Percentiles rank a stretch among this genome's conserved stretches.
These are phyloP conservation scores for Marasmius tenuissimus DNA, from an alignment of 1,284 basidiomycete species.

Conservation along the genomic window DNA sequence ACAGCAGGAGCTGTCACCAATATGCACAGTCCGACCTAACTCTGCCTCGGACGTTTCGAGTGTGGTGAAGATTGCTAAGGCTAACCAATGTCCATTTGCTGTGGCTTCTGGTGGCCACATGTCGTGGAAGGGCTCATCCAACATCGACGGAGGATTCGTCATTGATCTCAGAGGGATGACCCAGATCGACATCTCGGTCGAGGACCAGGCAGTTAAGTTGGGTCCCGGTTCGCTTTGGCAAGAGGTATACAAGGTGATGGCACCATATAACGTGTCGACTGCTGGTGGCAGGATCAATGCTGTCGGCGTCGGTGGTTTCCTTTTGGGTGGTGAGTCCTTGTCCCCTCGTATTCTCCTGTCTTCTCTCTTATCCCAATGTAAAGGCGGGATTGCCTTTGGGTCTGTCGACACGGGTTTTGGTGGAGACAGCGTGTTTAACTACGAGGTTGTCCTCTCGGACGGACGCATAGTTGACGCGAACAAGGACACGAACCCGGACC, in stretches of 20 bases:
- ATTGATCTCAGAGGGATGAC: background rate
- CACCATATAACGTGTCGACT: background rate
- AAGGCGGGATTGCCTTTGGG: constrained; percentile 11
- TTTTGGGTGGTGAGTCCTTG: background rate
- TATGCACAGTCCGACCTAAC: constrained; percentile 3
- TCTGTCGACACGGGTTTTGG: constrained; percentile 6
- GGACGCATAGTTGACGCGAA: constrained; percentile 12
- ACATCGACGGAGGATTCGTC: constrained; percentile 4
- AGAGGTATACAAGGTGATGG: background rate
- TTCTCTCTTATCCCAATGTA: background rate
- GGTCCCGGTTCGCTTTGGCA: background rate
- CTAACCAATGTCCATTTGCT: constrained; percentile 5
- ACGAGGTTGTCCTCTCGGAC: constrained; percentile 13
- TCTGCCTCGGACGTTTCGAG: constrained; percentile 5
- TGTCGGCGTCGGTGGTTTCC: background rate
- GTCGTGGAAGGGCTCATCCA: constrained; percentile 7
- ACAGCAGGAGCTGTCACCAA: background rate
- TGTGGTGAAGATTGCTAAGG: background rate
- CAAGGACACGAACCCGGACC: background rate
- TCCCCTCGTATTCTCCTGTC: background rate
- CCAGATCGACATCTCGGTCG: background rate
- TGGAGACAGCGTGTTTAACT: constrained; percentile 8
- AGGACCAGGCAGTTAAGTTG: background rate
- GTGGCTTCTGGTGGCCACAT: constrained; percentile 11
- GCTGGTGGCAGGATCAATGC: background rate